Base-by-base conservation (phyloP, 352 stramenopile genomes). In the Globisporangium emineosum region DNA sequence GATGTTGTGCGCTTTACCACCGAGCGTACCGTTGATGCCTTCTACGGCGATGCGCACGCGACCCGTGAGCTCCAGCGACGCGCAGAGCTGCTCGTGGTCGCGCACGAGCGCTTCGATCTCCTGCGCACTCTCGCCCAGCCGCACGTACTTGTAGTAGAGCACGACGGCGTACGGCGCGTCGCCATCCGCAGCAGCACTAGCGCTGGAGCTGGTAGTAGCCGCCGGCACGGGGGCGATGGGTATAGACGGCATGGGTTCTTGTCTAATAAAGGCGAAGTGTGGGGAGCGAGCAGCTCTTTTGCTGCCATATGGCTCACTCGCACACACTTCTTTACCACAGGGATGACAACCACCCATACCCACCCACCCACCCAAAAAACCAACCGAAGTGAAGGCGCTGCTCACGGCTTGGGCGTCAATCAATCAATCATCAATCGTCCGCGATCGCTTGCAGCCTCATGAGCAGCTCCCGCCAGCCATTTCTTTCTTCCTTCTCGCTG, bases 21-120 rank as follows among this genome's bases (percentile, higher is more conserved):
- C 83, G 1, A 97, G 72, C 52, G 88, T 96, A 50, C 89, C 89
- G 64, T 97, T 97, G 68, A 97, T 85, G 45, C 89, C 89, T 60
- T 97, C 89, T n/a, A 72, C 59, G 13, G 86, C 84, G 30, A 97
- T 74, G 30, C 88, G 82, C 49, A 97, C 77, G 60, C 89, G 82
- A 32, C 89, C 89, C 4, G 66, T 71, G 64, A 96, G 83, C 33
- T 56, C 35, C 43, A 94, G 71, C 9, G 69, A 73, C 42, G 43
- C 45, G 60, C 84, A 93, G 25, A 93, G 66, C 25, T 53, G 2
- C 37, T 87, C 65, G 13, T 94, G 88, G 29, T 63, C 53, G 0
- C 25, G 58, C 27, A 83, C 77, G 40, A 83, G 68, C 32, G 58
- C 47, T 45, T 68, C 45, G 30, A 90, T 68, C 58, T 81, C 67